Evolutionary conservation across 495 filamentous ascomycete genomes (phyloP).

Genomic region (Pseudotulostoma volvatum): DNA sequence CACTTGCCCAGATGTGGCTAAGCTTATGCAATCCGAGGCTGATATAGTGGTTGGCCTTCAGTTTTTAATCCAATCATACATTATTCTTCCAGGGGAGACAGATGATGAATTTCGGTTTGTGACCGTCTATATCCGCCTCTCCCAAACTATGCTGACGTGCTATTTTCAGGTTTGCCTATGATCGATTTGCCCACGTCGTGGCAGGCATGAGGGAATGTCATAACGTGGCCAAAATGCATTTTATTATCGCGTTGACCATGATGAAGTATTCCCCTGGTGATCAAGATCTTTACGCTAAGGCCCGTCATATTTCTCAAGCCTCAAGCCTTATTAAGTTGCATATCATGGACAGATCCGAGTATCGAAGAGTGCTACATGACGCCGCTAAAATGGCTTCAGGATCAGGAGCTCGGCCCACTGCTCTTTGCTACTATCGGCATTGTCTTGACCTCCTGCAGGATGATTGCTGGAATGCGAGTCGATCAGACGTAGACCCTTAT

Average conservation of each 20-base stretch:
- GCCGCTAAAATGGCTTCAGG: conserved; percentile 61
- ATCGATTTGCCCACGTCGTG: conserved; percentile 65
- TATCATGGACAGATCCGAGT: conserved; percentile 41
- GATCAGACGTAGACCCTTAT: conserved; percentile 64
- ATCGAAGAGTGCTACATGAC: conserved; percentile 56
- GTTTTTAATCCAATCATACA: conserved; percentile 55
- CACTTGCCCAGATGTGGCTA: conserved; percentile 5
- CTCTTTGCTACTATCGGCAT: conserved; percentile 58
- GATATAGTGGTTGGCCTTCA: conserved; percentile 63
- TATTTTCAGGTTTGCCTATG: conserved; percentile 55
- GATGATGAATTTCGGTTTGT: conserved; percentile 52
- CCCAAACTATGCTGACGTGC: conserved; percentile 1
- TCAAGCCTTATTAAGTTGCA: conserved; percentile 52
- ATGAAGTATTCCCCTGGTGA: conserved; percentile 49
- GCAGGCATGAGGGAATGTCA: conserved; percentile 48
- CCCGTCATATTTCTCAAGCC: conserved; percentile 59
- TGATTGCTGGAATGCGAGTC: conserved; percentile 55
- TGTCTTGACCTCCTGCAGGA: conserved; percentile 64
- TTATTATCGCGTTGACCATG: conserved; percentile 61
- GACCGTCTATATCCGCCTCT: neutral
- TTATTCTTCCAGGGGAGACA: conserved; percentile 55
- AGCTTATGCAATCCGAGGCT: conserved; percentile 23
- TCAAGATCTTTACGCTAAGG: conserved; percentile 47
- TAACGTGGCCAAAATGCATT: conserved; percentile 67
- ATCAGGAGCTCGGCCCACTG: conserved; percentile 62